phyloP scores from a whole-genome alignment of 495 filamentous ascomycete genomes.

The Rhypophila decipiens region DNA sequence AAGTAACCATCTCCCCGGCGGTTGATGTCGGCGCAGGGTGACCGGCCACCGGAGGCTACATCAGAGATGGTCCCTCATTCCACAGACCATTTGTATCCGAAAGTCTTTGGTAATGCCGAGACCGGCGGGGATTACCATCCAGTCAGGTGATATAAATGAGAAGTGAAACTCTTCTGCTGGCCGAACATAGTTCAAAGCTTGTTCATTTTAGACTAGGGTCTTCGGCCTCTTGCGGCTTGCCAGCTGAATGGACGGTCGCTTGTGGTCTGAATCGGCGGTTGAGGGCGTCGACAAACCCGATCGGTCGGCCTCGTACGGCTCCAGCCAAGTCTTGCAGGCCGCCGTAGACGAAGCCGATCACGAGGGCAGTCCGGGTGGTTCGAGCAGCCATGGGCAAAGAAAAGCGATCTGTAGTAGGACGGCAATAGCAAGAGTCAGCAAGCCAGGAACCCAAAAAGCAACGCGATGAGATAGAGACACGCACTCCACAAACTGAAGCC shows the following conservation, averaged over 20 bases:
- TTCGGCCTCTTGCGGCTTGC: slow-evolving; percentile 56
- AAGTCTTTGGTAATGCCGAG: slow-evolving; percentile 11
- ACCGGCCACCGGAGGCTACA: not conserved
- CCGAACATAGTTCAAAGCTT: too few species aligned
- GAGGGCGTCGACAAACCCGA: slow-evolving; percentile 67
- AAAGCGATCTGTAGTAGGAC: slow-evolving; percentile 59
- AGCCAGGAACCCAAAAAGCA: too few species aligned
- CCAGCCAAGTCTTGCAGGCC: slow-evolving; percentile 58
- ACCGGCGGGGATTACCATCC: not conserved
- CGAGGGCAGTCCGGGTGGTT: slow-evolving; percentile 72
- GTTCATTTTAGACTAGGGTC: too few species aligned
- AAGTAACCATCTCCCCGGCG: not conserved
- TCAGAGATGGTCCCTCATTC: too few species aligned
- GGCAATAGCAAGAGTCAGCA: not conserved
- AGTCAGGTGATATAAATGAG: too few species aligned
- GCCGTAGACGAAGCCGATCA: slow-evolving; percentile 73
- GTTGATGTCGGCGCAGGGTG: not conserved
- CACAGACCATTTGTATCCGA: slow-evolving; percentile 14
- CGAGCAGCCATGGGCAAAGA: slow-evolving; percentile 75
- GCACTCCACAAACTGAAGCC: slow-evolving; percentile 82
- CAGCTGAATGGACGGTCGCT: too few species aligned
- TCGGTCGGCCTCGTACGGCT: slow-evolving; percentile 56
- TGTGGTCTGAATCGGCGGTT: slow-evolving; percentile 20
- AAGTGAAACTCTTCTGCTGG: too few species aligned
- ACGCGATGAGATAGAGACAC: slow-evolving; percentile 21